Base-by-base conservation (phyloP, 179 eudicot genomes). In the Drosera spatulata region DNA sequence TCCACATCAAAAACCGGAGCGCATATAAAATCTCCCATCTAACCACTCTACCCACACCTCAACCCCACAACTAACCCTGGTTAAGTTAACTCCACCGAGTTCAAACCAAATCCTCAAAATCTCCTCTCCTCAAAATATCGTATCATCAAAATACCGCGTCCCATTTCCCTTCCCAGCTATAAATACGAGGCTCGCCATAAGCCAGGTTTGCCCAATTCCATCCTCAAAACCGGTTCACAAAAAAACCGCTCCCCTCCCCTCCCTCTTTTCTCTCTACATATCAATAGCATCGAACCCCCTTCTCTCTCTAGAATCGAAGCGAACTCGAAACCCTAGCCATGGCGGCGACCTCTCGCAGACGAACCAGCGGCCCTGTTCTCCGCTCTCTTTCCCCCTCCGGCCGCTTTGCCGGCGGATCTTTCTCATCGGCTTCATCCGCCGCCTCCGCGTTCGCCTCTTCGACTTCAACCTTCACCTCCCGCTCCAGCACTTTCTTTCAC, bases 381-480 rank as follows among this genome's bases (percentile, higher is more conserved):
- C 60, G 93, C 6, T 83, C 93, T 5, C 63, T 55, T 61, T 85
- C 96, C 0, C 94, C 96, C 9, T 74, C 84, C 6, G 85, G 87
- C 41, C 71, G 82, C 15, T 80, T 80, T 75, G 67, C 48, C 13
- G 51, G 3, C 46, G 7, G 54, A 8, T 41, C 61, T 3, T 33
- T 71, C 10, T 12, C 75, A 2, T 64, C 84, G 8, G 33, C 33
- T 22, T 22, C 33, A 0, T 69, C 82, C 2, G 63, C 84, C 6
- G 50, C 71, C 2, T 61, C 80, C 2, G 72, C 66, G 9, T 78
- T 77, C 42, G 73, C 78, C 4, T 82, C 83, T 1, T 70, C 95
- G 0, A 57, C 75, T 4, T 55, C 67, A 49, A 46, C 58, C 13
- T 79, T 77, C 70, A 10, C 73, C 6, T 10, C 71, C 43, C 63